Evolutionary conservation across 2,329 filamentous ascomycete species (phyloP).

Genomic region (Calonectria naviculata): DNA sequence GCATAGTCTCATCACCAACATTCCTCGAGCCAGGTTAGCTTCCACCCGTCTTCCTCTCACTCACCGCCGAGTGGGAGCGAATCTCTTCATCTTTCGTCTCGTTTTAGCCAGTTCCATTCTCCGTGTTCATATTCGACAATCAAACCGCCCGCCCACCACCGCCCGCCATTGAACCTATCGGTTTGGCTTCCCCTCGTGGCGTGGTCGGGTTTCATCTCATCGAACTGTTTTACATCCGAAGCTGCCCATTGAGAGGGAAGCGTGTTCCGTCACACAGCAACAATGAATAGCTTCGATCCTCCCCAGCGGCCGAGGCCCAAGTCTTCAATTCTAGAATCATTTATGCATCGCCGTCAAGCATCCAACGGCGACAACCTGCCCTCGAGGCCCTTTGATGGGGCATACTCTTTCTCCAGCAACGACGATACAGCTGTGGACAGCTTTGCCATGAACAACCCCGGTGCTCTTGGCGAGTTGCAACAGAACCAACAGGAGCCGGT

Average conservation of each 20-base stretch:
- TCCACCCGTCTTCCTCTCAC: slow-evolving; percentile 21
- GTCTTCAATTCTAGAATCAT: slow-evolving; percentile 61
- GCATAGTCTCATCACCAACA: slow-evolving; percentile 35
- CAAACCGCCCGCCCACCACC: not conserved
- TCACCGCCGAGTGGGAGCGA: slow-evolving; percentile 23
- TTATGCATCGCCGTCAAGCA: slow-evolving; percentile 62
- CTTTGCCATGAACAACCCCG: slow-evolving; percentile 51
- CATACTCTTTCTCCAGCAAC: slow-evolving; percentile 38
- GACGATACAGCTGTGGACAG: slow-evolving; percentile 45
- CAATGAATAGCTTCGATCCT: slow-evolving; percentile 30
- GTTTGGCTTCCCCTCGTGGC: slow-evolving; percentile 16
- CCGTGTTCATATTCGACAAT: slow-evolving; percentile 2
- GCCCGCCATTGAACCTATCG: not conserved
- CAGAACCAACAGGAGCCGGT: slow-evolving; percentile 62
- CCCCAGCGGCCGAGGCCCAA: slow-evolving; percentile 55
- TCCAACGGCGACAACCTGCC: slow-evolving; percentile 53
- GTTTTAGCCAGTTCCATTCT: not conserved
- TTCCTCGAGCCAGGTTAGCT: slow-evolving; percentile 28
- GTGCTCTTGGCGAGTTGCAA: slow-evolving; percentile 67
- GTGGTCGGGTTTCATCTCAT: slow-evolving; percentile 9
- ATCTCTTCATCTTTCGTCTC: slow-evolving; percentile 7
- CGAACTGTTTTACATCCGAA: slow-evolving; percentile 3
- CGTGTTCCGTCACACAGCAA: slow-evolving; percentile 2
- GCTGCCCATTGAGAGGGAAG: slow-evolving; percentile 20
- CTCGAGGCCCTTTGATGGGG: slow-evolving; percentile 38